These are phyloP conservation scores for Fusarium ramigenum DNA, from an alignment of 2,329 filamentous ascomycete species.

Conservation along the genomic window DNA sequence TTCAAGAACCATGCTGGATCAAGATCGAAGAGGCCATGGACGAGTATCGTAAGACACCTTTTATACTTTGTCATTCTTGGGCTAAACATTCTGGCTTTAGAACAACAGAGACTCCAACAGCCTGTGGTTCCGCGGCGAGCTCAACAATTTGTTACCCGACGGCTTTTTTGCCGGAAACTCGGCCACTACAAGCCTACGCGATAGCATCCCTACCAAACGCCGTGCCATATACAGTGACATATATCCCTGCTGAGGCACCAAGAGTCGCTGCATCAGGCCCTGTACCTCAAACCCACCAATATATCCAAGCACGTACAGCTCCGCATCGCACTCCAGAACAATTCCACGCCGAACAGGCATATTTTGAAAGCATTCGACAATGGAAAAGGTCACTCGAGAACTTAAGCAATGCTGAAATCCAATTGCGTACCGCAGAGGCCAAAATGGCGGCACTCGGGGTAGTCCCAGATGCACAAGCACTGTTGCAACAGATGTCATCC, in stretches of 20 bases:
- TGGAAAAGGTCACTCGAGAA: background rate
- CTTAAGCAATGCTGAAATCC: background rate
- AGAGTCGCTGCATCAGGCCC: background rate
- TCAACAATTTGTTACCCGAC: background rate
- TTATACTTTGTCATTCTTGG: background rate
- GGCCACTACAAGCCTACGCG: no score
- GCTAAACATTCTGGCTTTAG: background rate
- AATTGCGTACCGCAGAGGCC: background rate
- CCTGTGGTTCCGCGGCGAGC: no score
- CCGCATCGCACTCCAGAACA: background rate
- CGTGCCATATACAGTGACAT: background rate
- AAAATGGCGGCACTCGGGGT: background rate
- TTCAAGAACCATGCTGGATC: background rate
- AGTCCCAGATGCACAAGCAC: background rate
- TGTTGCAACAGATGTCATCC: no score
- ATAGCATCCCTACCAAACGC: no score
- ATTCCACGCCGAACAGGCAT: background rate
- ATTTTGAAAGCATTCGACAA: background rate
- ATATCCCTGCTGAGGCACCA: background rate
- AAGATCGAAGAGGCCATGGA: background rate
- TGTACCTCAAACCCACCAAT: background rate
- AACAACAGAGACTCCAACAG: background rate
- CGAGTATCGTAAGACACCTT: background rate
- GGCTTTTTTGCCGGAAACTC: background rate
- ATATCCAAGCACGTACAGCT: background rate